Evolutionary conservation across 1,284 basidiomycete species (phyloP).

Genomic region (Rhodotorula sp.): DNA sequence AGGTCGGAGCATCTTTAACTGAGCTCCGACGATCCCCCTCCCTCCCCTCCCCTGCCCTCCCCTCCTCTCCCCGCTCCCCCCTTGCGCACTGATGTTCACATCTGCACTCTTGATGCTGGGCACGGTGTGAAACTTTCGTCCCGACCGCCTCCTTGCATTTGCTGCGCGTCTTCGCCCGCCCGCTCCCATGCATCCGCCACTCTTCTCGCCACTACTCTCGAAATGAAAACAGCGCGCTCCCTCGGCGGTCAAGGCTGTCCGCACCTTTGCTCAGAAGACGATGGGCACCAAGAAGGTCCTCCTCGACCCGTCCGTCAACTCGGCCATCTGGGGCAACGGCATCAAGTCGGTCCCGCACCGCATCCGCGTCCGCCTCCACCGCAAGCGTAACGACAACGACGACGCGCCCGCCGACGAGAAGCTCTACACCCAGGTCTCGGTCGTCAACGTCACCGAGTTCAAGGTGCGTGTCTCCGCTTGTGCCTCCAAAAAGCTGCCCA

Average conservation of each 20-base stretch:
- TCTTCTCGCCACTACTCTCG: too few species aligned
- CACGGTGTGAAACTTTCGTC: background rate
- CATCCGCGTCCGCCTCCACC: slow-evolving; percentile 85
- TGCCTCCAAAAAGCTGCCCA: too few species aligned
- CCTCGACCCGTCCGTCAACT: slow-evolving; percentile 88
- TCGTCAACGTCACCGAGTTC: slow-evolving; percentile 69
- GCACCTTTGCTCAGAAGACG: slow-evolving; percentile 81
- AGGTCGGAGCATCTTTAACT: slow-evolving; percentile 12
- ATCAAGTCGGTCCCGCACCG: slow-evolving; percentile 88
- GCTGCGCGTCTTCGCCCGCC: too few species aligned
- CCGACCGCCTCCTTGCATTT: too few species aligned
- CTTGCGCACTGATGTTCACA: background rate
- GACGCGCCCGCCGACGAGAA: slow-evolving; percentile 66
- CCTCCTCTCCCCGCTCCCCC: background rate
- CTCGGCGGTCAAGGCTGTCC: slow-evolving; percentile 86
- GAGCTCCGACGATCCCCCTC: background rate
- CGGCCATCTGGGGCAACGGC: slow-evolving; percentile 83
- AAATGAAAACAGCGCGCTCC: slow-evolving; percentile 58
- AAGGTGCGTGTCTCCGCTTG: slow-evolving; percentile 56
- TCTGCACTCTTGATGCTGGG: background rate
- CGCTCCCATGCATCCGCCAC: too few species aligned
- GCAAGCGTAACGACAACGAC: slow-evolving; percentile 57
- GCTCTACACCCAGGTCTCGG: slow-evolving; percentile 84
- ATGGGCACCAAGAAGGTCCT: slow-evolving; percentile 94
- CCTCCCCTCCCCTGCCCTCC: background rate